Conservation (phyloP, 768 basidiomycete species). For the Termitomyces sp. region DNA sequence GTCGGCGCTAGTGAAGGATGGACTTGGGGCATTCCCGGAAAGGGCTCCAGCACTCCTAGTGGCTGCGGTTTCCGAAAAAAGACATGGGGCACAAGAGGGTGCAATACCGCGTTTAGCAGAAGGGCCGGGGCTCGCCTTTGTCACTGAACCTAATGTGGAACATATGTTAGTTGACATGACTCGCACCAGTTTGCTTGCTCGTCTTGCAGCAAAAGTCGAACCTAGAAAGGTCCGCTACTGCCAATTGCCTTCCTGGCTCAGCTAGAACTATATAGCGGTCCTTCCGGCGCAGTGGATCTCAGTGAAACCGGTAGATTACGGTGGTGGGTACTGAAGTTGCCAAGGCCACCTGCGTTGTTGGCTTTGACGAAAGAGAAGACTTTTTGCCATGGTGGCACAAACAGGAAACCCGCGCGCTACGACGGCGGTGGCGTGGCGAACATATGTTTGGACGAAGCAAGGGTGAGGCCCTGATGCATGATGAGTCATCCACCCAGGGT, state of each 20-base stretch:
- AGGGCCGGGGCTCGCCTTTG: too few species aligned
- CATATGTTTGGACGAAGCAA: conserved; percentile 5
- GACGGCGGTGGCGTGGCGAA: too few species aligned
- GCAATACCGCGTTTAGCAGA: too few species aligned
- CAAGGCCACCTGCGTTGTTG: not conserved
- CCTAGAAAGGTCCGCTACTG: conserved; percentile 36
- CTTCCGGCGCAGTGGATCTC: conserved; percentile 13
- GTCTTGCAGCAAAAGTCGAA: conserved; percentile 67
- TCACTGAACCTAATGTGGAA: too few species aligned
- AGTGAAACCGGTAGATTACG: conserved; percentile 9
- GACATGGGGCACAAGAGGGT: too few species aligned
- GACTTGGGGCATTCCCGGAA: too few species aligned
- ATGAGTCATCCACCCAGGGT: too few species aligned
- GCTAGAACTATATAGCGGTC: conserved; percentile 5
- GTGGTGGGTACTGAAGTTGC: conserved; percentile 10
- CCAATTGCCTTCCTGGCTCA: conserved; percentile 18
- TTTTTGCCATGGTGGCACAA: conserved; percentile 12
- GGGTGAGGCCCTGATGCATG: too few species aligned
- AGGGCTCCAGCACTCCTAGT: too few species aligned
- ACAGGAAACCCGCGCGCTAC: conserved; percentile 9
- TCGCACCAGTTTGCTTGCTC: conserved; percentile 58
- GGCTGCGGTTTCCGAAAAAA: too few species aligned
- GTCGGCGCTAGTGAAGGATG: too few species aligned
- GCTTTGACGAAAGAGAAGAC: not conserved
- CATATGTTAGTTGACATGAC: too few species aligned